These are phyloP conservation scores for Phylloboletellus chloephorus DNA, from an alignment of 1,284 basidiomycete genomes.

Conservation along the genomic window DNA sequence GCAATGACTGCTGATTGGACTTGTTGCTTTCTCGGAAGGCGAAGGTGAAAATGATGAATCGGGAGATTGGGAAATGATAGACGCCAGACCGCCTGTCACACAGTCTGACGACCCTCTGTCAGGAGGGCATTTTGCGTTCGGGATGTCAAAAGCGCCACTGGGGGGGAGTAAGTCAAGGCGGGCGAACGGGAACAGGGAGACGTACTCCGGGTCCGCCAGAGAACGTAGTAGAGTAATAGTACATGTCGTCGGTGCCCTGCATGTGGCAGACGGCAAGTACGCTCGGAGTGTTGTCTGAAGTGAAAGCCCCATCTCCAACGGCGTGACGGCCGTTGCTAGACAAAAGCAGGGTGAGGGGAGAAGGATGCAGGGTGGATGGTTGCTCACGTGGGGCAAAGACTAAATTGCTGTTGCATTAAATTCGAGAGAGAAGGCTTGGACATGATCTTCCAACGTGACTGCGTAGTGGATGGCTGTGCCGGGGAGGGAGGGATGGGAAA, in stretches of 20 bases:
- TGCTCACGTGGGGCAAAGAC: slow-evolving; percentile 79
- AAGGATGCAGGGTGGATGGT: slow-evolving; percentile 27
- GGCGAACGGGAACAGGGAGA: slow-evolving; percentile 14
- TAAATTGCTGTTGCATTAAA: slow-evolving; percentile 73
- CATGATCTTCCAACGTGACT: slow-evolving; percentile 79
- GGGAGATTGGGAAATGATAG: slow-evolving; percentile 44
- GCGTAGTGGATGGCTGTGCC: slow-evolving; percentile 14
- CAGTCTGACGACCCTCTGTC: slow-evolving; percentile 85
- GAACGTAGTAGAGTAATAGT: slow-evolving; percentile 85
- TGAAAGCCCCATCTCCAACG: slow-evolving; percentile 90
- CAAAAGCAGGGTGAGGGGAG: slow-evolving; percentile 8
- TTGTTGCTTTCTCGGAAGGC: slow-evolving; percentile 34
- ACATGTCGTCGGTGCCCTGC: slow-evolving; percentile 72
- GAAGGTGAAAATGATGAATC: slow-evolving; percentile 36
- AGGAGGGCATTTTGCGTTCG: slow-evolving; percentile 84
- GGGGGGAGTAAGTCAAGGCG: slow-evolving; percentile 8
- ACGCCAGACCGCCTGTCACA: slow-evolving; percentile 86
- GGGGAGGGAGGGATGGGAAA: background rate
- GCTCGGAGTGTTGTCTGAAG: slow-evolving; percentile 69
- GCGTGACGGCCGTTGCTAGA: slow-evolving; percentile 84
- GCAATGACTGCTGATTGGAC: slow-evolving; percentile 31
- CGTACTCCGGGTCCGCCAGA: slow-evolving; percentile 81
- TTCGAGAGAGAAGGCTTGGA: slow-evolving; percentile 63
- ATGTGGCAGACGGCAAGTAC: slow-evolving; percentile 80
- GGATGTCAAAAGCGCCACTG: slow-evolving; percentile 90